Evolutionary conservation across 345 rosid species (phyloP), one percentile per base, ranked within the genome.

Genomic region (Eucalyptus decipiens): DNA sequence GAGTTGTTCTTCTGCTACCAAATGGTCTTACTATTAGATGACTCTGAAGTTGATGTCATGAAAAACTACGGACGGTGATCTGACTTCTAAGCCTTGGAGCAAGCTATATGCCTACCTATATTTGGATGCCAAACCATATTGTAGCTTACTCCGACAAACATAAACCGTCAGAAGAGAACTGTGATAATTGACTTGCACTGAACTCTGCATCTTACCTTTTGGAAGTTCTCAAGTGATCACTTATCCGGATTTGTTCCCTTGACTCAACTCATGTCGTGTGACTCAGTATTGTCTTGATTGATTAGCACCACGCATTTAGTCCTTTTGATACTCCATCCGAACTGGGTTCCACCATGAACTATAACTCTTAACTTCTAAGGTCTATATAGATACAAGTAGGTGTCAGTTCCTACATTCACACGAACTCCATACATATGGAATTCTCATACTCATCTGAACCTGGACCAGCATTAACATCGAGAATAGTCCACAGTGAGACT

Each of bases 201-300:
- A 24, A 24, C 30, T 5, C n/a, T 24, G 30, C 65, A 11, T 26
- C 15, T 24, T 12, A 58, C 15, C 65, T 58, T 8, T 4, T 58
- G 65, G n/a, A 58, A 26, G 7, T 58, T 58, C 65, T 23, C 7
- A 9, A 26, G n/a, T 58, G n/a, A 58, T 1, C 60, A 54, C 60
- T 21, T 4, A 16, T 50, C 52, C 21, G 4, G 21, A 16, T 50
- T 50, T 16, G 52, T 50, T 50, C 52, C 3, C 19, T 50, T 6
- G 21, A 50, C 52, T 50, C 52, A 16, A 16, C 52, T 16, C 8
- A 0, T 50, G 52, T 3, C 52, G 0, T 1, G 21, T 1, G 8
- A 50, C 52, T 50, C 52, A 16, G 19, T 1, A 16, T 50, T 16
- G 19, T 50, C 52, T 50, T 50, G 52, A 50, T 15, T 49, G 51